These are phyloP conservation scores for Kazachstania bromeliacearum DNA, from an alignment of 805 yeast species.

Conservation along the genomic window DNA sequence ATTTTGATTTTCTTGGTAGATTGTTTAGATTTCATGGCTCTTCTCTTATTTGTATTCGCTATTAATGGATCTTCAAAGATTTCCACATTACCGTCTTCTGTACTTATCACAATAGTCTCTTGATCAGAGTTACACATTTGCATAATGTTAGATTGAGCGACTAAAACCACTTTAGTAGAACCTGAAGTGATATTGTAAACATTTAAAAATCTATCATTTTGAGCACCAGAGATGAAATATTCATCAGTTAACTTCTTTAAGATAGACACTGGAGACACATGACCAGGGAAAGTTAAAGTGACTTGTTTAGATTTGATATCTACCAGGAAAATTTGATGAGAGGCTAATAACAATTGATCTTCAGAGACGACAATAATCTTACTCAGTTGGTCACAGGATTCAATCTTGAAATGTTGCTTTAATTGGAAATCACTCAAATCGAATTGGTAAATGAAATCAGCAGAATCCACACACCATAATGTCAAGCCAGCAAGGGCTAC, in stretches of 20 bases:
- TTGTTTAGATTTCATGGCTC: conserved; percentile 44
- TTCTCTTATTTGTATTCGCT: conserved; percentile 32
- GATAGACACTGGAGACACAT: conserved; percentile 56
- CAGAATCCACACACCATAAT: conserved; percentile 52
- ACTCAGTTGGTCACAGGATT: conserved; percentile 21
- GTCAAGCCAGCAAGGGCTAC: conserved; percentile 33
- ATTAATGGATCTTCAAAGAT: conserved; percentile 52
- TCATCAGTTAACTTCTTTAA: conserved; percentile 30
- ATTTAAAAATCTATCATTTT: conserved; percentile 74
- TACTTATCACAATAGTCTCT: conserved; percentile 36
- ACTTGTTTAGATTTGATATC: conserved; percentile 34
- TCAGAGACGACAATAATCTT: conserved; percentile 23
- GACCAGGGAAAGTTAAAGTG: conserved; percentile 59
- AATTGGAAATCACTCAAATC: conserved; percentile 39
- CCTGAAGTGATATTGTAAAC: conserved; percentile 37
- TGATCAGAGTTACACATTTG: conserved; percentile 33
- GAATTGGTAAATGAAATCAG: conserved; percentile 55
- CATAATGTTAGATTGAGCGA: conserved; percentile 54
- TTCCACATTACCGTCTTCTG: conserved; percentile 71
- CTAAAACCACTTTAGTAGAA: conserved; percentile 49
- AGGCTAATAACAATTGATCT: conserved; percentile 44
- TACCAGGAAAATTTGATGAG: conserved; percentile 54
- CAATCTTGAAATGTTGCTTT: conserved; percentile 35
- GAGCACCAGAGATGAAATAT: conserved; percentile 59
- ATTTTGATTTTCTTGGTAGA: conserved; percentile 38